Evolutionary conservation across 768 basidiomycete genomes (phyloP).

Genomic region (Megacollybia marginata): DNA sequence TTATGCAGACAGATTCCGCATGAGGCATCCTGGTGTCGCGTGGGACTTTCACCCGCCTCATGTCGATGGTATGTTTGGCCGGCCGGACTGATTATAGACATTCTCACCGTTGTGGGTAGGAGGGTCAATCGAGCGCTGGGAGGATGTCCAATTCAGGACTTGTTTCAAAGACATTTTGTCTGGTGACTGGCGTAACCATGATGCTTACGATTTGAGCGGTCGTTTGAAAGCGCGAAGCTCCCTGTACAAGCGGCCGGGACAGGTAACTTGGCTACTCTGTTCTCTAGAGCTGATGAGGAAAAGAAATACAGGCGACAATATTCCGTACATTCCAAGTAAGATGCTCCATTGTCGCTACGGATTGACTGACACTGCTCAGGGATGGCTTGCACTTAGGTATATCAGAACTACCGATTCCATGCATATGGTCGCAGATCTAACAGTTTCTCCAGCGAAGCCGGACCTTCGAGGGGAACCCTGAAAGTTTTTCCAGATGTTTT

Average conservation of each 20-base stretch:
- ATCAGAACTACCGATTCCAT: constrained; percentile 1
- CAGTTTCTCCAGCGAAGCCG: constrained; percentile 41
- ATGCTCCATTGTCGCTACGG: too few species aligned
- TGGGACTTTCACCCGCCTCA: constrained; percentile 45
- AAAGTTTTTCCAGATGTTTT: constrained; percentile 61
- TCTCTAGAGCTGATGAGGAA: neutral
- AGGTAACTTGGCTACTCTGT: constrained; percentile 26
- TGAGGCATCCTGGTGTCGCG: constrained; percentile 54
- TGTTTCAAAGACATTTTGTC: constrained; percentile 57
- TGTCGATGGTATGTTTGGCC: constrained; percentile 29
- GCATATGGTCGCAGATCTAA: neutral
- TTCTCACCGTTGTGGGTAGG: constrained; percentile 29
- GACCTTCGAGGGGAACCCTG: constrained; percentile 61
- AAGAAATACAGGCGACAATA: constrained; percentile 29
- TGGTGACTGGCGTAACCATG: constrained; percentile 58
- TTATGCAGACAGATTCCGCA: constrained; percentile 72
- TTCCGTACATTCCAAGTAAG: constrained; percentile 48
- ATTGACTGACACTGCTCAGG: constrained; percentile 22
- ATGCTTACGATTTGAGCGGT: constrained; percentile 56
- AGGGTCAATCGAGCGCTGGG: constrained; percentile 71
- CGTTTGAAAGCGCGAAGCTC: constrained; percentile 56
- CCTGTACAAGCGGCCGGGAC: constrained; percentile 50
- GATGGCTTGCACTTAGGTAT: constrained; percentile 69
- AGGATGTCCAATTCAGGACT: constrained; percentile 48
- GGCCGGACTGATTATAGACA: constrained; percentile 5